A percentile compares a stretch with the other conserved stretches of the same genome.
phyloP scores from a whole-genome alignment of 257 asterid genomes.

The Datura wrightii region DNA sequence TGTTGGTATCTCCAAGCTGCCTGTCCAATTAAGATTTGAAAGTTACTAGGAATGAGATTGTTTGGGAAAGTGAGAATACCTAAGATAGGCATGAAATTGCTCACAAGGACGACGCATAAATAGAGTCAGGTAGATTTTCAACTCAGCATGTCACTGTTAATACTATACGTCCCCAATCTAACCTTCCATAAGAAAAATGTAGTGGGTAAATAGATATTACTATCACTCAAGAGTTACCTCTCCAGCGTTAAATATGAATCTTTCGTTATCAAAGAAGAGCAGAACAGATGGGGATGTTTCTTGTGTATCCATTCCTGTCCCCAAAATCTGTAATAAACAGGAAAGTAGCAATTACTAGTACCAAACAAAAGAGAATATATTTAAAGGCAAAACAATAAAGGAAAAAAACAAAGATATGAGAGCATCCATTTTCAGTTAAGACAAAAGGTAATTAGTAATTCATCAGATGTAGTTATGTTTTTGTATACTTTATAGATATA shows the following conservation, averaged over 20 bases:
- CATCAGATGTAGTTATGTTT: too few relatives aligned
- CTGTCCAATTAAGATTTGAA: background rate
- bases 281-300: conserved; percentile 94
- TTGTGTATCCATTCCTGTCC: conserved; percentile 99
- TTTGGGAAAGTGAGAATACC: too few relatives aligned
- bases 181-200: background rate
- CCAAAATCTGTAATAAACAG: conserved; percentile 72
- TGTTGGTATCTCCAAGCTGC: background rate
- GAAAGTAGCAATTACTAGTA: background rate
- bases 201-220: background rate
- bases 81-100: background rate
- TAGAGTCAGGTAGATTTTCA: background rate
- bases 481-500: too few relatives aligned
- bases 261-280: conserved; percentile 87
- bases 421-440: background rate
- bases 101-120: background rate
- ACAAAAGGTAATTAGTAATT: too few relatives aligned
- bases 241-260: conserved; percentile 94
- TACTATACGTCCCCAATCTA: background rate
- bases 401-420: background rate
- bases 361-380: background rate
- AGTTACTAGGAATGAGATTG: background rate
- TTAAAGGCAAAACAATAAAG: background rate
- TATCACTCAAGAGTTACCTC: conserved; percentile 54
- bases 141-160: background rate